Base-by-base conservation (phyloP, 1,284 basidiomycete species). In the Pascua sp. region DNA sequence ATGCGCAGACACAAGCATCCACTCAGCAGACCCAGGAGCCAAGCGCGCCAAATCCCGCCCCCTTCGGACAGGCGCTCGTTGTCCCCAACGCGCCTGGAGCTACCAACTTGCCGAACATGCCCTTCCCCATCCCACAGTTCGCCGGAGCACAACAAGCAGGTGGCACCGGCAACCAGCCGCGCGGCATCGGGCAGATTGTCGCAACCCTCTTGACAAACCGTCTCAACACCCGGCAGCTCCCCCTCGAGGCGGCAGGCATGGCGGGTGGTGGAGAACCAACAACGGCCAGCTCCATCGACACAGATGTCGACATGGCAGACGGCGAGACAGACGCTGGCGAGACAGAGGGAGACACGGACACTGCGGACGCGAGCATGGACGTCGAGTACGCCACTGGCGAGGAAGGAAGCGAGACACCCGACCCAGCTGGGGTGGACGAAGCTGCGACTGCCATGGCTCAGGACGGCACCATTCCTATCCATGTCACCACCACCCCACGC, bases 241-340 rank as follows among this genome's bases (percentile, higher is more conserved):
- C 24, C 24, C 24, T 32, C 24, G 24, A 44, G 44, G 15, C 49
- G 41, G 45, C 37, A 39, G 39, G 42, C 12, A 16, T 18, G n/a
- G 40, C 32, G 1, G 44, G 17, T 3, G 16, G 40, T 17, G 49
- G 11, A 45, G 51, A 17, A 12, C 48, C 16, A 39, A 49, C 41
- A 10, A 53, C 52, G 1, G 44, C 39, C 10, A 58, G 49, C 42
- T 53, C 57, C 2, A 15, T 56, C 13, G 73, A 74, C 52, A 73
- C 71, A 11, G 73, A 76, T 49, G 71, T 76, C 15, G 73, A 74
- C 43, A 73, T 74, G 72, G 73, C 72, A n/a, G 73, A 75, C 57
- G 70, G 56, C 56, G 73, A 75, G 57, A 61, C 49, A 1, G 70
- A 68, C 15, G 72, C 67, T 39, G 61, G 58, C 46, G 68, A 66